Conservation (phyloP, 2,329 filamentous ascomycete genomes). For the Fusarium buharicum region DNA sequence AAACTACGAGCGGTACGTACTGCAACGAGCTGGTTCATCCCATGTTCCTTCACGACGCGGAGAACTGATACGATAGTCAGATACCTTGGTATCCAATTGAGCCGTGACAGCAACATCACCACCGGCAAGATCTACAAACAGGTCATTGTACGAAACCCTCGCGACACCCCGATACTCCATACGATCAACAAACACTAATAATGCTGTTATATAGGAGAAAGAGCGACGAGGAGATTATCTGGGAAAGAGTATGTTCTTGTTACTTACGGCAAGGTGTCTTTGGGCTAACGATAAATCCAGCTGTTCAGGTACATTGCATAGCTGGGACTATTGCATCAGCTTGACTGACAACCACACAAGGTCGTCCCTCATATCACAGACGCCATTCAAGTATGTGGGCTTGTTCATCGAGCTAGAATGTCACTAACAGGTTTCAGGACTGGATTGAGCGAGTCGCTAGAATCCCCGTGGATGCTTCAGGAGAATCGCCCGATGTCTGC, state of each 20-base stretch:
- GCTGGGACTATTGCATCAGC: not conserved
- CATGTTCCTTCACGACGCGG: not conserved
- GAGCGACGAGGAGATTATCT: constrained; percentile 66
- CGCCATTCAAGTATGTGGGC: constrained; percentile 64
- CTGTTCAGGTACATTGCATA: constrained; percentile 25
- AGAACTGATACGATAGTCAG: not conserved
- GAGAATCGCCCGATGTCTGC: constrained; percentile 87
- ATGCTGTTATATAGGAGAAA: constrained; percentile 58
- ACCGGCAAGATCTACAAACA: constrained; percentile 95
- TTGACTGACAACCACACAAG: constrained; percentile 15
- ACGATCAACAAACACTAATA: not conserved
- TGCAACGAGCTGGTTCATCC: not conserved
- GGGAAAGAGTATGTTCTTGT: constrained; percentile 22
- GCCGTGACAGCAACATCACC: constrained; percentile 93
- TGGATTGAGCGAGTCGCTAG: constrained; percentile 89
- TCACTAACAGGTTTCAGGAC: constrained; percentile 64
- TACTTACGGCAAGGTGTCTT: not conserved
- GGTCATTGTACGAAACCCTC: constrained; percentile 72
- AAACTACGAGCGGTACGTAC: constrained; percentile 61
- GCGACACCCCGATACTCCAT: not conserved
- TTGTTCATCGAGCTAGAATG: not conserved
- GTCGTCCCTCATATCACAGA: constrained; percentile 88
- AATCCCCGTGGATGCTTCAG: constrained; percentile 86
- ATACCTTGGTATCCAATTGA: constrained; percentile 85
- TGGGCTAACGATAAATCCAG: constrained; percentile 12